Evolutionary conservation across 176 grass and related monocot genomes (phyloP), one percentile per base, ranked within the genome.

Genomic region (Olyra latifolia): DNA sequence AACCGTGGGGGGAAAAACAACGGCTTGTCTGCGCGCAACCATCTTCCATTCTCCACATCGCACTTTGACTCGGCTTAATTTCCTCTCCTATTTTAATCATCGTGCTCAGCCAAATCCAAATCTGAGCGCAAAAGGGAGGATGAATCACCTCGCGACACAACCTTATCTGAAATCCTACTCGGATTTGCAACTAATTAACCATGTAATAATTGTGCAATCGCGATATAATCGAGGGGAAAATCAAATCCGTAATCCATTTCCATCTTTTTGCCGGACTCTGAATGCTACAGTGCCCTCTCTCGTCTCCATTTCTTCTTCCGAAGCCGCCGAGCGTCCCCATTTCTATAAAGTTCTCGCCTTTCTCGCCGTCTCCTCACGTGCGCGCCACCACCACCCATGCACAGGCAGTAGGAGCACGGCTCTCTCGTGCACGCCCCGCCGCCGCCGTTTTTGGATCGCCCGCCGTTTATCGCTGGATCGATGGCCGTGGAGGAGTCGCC

Each of bases 321-420:
- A 20, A 45, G 67, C 52, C 39, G 66, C 10, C 2, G 32, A 35
- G 32, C 39, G 65, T 27, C 15, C 8, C 29, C 8, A 38, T 78
- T 65, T 76, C 64, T 74, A 79, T 84, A 88, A 88, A 88, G 81
- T 9, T 19, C 42, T 32, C 24, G 69, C 75, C 75, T 84, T 88
- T 88, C 81, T 54, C 80, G 86, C 80, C 86, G 80, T 55, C 80
- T 88, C 74, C 66, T 88, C 86, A 88, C 80, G 86, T 80, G 87
- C 61, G 24, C 53, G 52, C 75, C 65, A 71, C 80, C 80, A 88
- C 78, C 79, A 57, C 42, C 58, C 86, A 88, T 88, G 80, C 86
- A 88, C 63, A 55, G 4, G 19, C 61, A 55, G 57, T 25, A 44
- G 35, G 9, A 64, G 55, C 85, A 79, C 86, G 74, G 80, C 19